A percentile compares a stretch with the other conserved stretches of the same genome.
Evolutionary conservation across 805 yeast genomes (phyloP).

Genomic region (Ogataea henricii): DNA sequence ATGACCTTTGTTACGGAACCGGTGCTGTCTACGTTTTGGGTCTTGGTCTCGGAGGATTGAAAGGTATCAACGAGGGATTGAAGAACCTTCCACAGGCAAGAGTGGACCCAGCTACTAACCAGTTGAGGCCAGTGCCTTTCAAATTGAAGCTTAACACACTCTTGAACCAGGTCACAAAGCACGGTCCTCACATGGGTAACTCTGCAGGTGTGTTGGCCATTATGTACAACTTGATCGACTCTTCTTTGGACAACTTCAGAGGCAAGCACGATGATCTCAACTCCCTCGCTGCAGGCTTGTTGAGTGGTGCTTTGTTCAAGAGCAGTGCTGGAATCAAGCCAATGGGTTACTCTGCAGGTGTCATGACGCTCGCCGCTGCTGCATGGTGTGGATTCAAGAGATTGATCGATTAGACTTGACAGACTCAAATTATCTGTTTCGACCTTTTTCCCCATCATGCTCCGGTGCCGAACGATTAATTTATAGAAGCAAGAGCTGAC

Average conservation of each 20-base stretch:
- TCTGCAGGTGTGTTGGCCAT: slow-evolving; percentile 92
- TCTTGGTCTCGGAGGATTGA: slow-evolving; percentile 85
- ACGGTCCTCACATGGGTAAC: slow-evolving; percentile 96
- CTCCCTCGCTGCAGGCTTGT: slow-evolving; percentile 84
- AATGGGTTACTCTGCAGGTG: slow-evolving; percentile 80
- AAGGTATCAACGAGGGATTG: slow-evolving; percentile 87
- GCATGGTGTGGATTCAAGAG: slow-evolving; percentile 87
- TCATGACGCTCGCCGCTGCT: slow-evolving; percentile 89
- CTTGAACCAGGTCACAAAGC: slow-evolving; percentile 86
- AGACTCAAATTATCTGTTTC: not conserved
- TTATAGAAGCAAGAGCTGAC: slow-evolving; percentile 11
- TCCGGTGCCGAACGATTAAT: slow-evolving; percentile 9
- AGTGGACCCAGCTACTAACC: slow-evolving; percentile 60
- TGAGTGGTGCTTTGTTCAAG: slow-evolving; percentile 90
- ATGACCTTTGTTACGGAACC: slow-evolving; percentile 96
- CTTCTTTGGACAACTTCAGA: slow-evolving; percentile 74
- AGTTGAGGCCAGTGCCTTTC: slow-evolving; percentile 61
- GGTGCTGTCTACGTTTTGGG: slow-evolving; percentile 91
- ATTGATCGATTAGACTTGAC: slow-evolving; percentile 13
- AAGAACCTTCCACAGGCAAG: slow-evolving; percentile 63
- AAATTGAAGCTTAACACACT: slow-evolving; percentile 86
- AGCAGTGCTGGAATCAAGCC: slow-evolving; percentile 84
- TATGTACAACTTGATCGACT: slow-evolving; percentile 81
- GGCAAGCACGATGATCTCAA: slow-evolving; percentile 87
- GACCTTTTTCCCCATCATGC: not conserved